phyloP scores from a whole-genome alignment of 1,284 basidiomycete species.

The Cutaneotrichosporon sp. region DNA sequence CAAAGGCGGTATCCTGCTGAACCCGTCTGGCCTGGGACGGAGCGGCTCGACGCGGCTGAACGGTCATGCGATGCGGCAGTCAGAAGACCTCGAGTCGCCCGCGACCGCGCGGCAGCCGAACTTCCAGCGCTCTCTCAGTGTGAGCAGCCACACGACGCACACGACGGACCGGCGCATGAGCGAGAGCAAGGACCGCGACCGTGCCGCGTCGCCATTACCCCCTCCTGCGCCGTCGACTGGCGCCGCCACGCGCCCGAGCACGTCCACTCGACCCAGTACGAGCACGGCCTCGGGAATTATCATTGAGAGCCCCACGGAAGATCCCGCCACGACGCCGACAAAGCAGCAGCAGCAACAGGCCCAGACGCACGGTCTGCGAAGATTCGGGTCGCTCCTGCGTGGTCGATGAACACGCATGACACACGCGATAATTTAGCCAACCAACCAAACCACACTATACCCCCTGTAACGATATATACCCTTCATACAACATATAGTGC shows the following conservation, averaged over 20 bases:
- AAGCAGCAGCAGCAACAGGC: too few relatives aligned
- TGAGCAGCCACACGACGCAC: not conserved
- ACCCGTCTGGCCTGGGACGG: not conserved
- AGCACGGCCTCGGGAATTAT: not conserved
- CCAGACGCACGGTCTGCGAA: constrained; percentile 16
- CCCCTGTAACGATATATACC: constrained; percentile 5
- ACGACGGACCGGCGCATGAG: constrained; percentile 1
- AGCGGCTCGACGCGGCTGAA: constrained; percentile 8
- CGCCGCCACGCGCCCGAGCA: not conserved
- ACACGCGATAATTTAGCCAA: not conserved
- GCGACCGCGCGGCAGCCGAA: not conserved
- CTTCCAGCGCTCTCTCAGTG: constrained; percentile 3
- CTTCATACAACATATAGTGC: constrained; percentile 15
- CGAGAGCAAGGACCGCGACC: constrained; percentile 1
- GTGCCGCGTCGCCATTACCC: not conserved
- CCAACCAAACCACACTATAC: too few relatives aligned
- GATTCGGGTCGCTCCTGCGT: constrained; percentile 34
- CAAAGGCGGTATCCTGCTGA: constrained; percentile 12
- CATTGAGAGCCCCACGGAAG: not conserved
- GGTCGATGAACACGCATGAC: not conserved
- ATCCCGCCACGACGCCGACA: too few relatives aligned
- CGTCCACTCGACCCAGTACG: not conserved
- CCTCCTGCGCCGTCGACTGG: not conserved
- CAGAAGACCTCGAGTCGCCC: constrained; percentile 1
- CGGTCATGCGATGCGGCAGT: not conserved